Percentiles rank a stretch among this genome's conserved stretches.
Evolutionary conservation across 495 filamentous ascomycete species (phyloP).

Genomic region (Neurospora tetrasperma): DNA sequence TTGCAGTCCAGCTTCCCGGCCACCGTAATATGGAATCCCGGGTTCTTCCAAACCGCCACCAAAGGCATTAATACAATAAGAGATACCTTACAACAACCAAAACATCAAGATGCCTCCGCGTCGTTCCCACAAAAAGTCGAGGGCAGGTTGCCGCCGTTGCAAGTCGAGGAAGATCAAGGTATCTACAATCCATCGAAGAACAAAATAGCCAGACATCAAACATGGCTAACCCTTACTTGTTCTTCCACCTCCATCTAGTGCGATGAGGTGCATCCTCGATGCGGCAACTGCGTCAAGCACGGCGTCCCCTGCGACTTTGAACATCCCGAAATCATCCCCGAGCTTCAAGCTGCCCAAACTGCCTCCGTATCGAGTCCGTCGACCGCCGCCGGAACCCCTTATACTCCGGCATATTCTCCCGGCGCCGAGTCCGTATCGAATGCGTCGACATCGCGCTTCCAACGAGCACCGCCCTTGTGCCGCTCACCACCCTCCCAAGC

Average conservation of each 20-base stretch:
- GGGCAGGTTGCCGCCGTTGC: slow-evolving; percentile 50
- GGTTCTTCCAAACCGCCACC: slow-evolving; percentile 8
- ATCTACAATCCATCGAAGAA: slow-evolving; percentile 3
- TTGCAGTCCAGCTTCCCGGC: background rate
- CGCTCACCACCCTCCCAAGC: slow-evolving; percentile 27
- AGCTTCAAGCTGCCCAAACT: slow-evolving; percentile 17
- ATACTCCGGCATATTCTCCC: slow-evolving; percentile 18
- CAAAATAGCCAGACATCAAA: background rate
- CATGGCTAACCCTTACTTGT: background rate
- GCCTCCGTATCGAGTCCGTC: slow-evolving; percentile 11
- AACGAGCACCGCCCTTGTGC: slow-evolving; percentile 28
- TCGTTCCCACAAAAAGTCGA: slow-evolving; percentile 53
- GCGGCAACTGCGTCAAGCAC: slow-evolving; percentile 54
- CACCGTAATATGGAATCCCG: slow-evolving; percentile 10
- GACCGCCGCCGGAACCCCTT: slow-evolving; percentile 12
- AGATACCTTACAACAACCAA: background rate
- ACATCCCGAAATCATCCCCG: slow-evolving; percentile 29
- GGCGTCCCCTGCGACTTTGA: slow-evolving; percentile 54
- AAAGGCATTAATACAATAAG: slow-evolving; percentile 10
- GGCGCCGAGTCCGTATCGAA: slow-evolving; percentile 17
- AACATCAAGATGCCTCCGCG: slow-evolving; percentile 39
- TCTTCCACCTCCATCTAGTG: slow-evolving; percentile 30
- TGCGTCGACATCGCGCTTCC: slow-evolving; percentile 21
- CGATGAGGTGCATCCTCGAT: slow-evolving; percentile 52
- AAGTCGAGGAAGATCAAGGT: slow-evolving; percentile 57